A percentile compares a stretch with the other conserved stretches of the same genome.
phyloP scores from a whole-genome alignment of 2,329 filamentous ascomycete genomes.

The Lecanosticta acicola region DNA sequence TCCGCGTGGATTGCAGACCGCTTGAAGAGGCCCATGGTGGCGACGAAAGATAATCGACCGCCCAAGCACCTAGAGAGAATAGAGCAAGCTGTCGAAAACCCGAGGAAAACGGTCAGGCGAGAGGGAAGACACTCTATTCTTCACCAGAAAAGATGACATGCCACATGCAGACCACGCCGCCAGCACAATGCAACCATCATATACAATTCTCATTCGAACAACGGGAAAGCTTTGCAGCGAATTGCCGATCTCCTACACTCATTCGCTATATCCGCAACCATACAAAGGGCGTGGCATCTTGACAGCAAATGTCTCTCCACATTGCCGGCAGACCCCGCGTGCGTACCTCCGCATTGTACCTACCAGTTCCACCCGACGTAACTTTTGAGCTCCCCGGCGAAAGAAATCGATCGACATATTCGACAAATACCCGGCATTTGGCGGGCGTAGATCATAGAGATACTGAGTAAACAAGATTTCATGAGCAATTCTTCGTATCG shows the following conservation, averaged over 20 bases:
- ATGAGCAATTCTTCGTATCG: too few species aligned
- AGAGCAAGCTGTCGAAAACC: too few species aligned
- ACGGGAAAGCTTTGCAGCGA: constrained; percentile 4
- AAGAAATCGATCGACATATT: not conserved
- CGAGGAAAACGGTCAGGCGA: too few species aligned
- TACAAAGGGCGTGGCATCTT: too few species aligned
- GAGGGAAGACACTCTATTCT: too few species aligned
- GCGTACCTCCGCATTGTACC: not conserved
- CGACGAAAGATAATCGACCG: too few species aligned
- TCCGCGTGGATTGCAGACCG: constrained; percentile 9
- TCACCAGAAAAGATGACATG: not conserved
- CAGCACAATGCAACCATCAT: not conserved
- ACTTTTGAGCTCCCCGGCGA: not conserved
- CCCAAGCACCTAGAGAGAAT: too few species aligned
- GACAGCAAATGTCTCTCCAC: not conserved
- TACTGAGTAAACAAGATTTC: too few species aligned
- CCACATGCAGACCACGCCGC: not conserved
- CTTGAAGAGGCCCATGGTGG: constrained; percentile 20
- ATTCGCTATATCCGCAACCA: too few species aligned
- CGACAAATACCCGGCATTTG: not conserved
- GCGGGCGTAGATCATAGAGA: not conserved
- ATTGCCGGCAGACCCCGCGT: not conserved
- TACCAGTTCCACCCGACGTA: not conserved
- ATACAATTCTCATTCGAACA: not conserved
- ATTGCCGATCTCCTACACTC: too few species aligned